phyloP scores from a whole-genome alignment of 371 early-diverging fungal species.

The Racocetra persica region DNA sequence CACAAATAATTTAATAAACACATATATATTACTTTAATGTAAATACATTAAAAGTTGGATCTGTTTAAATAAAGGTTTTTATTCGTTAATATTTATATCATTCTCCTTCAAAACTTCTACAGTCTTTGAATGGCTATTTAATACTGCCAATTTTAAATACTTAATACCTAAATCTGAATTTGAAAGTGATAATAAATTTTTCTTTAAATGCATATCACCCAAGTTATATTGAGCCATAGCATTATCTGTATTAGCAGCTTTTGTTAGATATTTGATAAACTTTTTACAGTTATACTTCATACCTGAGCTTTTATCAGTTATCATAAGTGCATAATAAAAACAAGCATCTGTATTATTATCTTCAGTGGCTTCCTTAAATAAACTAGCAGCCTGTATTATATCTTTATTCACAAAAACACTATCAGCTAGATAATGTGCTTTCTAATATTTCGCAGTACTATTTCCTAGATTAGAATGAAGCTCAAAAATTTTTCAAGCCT shows the following conservation, averaged over 20 bases:
- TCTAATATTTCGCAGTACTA: neutral
- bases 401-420: neutral
- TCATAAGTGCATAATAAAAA: no score
- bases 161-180: neutral
- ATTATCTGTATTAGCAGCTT: neutral
- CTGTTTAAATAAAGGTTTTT: neutral
- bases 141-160: neutral
- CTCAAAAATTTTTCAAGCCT: neutral
- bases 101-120: neutral
- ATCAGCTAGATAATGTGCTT: neutral
- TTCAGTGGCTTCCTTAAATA: neutral
- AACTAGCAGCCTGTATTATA: neutral
- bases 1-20: no score
- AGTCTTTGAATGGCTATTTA: neutral
- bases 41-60: no score
- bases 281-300: neutral
- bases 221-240: neutral
- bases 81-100: neutral
- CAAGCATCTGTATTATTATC: neutral
- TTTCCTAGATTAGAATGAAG: neutral
- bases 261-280: neutral
- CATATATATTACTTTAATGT: no score
- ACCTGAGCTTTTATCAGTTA: neutral
- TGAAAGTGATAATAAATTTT: neutral
- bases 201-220: neutral